Percentiles rank a stretch among this genome's conserved stretches.
These are phyloP conservation scores for sorghum (Sorghum bicolor) DNA, from an alignment of 176 grass and related monocot genomes.

Conservation along the genomic window Sorghum_bicolor_NCBIv3 NC_012875.2:59802501-59803000, in stretches of 20 bases:
- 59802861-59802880: no score
- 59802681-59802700: neutral
- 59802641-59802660: no score
- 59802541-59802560: no score
- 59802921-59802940: no score
- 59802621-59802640: neutral
- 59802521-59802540: no score
- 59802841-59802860: constrained; percentile 31
- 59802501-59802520: neutral
- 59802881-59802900: neutral
- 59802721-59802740: constrained; percentile 17
- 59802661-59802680: neutral
- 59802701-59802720: neutral
- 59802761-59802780: neutral
- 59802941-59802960: no score
- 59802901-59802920: neutral
- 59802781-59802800: neutral
- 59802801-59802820: neutral
- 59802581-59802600: no score
- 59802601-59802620: no score
- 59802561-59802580: no score
- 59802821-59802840: neutral
- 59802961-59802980: no score
- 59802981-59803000: neutral
- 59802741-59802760: constrained; percentile 21